These are phyloP conservation scores for Colletotrichum falcatum DNA, from an alignment of 2,329 filamentous ascomycete species.

Conservation along the genomic window DNA sequence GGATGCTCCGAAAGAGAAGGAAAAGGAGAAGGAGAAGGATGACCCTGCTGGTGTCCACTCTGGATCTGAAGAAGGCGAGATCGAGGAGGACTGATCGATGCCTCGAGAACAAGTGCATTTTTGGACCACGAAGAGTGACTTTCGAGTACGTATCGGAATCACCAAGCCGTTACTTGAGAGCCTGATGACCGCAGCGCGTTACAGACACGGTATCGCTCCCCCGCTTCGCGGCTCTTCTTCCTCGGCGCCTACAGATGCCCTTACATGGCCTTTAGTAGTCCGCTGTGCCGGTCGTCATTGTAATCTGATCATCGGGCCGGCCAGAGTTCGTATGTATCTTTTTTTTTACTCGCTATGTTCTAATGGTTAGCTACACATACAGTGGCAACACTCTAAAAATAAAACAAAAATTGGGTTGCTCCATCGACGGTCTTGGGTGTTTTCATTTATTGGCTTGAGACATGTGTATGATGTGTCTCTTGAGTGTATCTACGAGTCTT, in stretches of 20 bases:
- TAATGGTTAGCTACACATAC: conserved; percentile 16
- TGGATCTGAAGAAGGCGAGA: conserved; percentile 97
- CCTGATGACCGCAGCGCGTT: conserved; percentile 39
- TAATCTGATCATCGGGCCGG: neutral
- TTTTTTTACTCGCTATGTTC: conserved; percentile 22
- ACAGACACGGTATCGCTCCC: conserved; percentile 26
- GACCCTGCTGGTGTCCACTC: conserved; percentile 74
- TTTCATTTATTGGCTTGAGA: conserved; percentile 11
- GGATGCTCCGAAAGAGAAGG: conserved; percentile 57
- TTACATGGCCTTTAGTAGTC: neutral
- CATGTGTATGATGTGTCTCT: neutral
- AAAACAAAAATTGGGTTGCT: conserved; percentile 1
- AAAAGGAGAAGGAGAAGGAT: conserved; percentile 64
- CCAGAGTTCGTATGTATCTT: conserved; percentile 36
- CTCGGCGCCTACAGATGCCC: neutral
- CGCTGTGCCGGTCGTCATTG: neutral
- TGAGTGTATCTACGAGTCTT: conserved; percentile 44
- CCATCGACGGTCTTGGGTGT: conserved; percentile 25
- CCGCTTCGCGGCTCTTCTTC: conserved; percentile 3
- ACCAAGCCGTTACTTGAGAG: conserved; percentile 44
- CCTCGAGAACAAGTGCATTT: neutral
- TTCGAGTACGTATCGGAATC: conserved; percentile 51
- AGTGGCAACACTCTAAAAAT: neutral
- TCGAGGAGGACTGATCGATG: conserved; percentile 79
- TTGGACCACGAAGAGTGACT: conserved; percentile 13